Base-by-base conservation (phyloP, 306 rosid genomes). In the Datisca glomerata region DNA sequence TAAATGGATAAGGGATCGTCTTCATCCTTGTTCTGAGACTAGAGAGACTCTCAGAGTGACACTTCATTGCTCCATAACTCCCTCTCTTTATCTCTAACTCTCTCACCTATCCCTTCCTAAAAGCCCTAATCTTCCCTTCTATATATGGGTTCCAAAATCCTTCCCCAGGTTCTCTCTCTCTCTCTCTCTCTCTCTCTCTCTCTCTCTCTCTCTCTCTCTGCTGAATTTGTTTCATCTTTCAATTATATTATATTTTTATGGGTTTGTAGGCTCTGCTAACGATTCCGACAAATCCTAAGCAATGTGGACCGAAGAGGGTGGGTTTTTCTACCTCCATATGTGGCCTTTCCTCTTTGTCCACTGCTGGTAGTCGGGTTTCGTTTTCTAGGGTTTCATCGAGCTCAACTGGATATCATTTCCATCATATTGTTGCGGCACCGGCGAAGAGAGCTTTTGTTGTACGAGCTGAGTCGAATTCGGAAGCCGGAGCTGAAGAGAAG, bases 131-230 rank as follows among this genome's bases (percentile, higher is more conserved):
- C 48, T 13, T 47, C 45, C 22, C 27, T 52, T 5, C 13, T 15
- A 24, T 7, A 55, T 40, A 81, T 81, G 92, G 92, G 71, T 34
- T 66, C 92, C 47, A 86, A 68, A 58, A 64, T 79, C 60, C 62
- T 76, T 24, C 76, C 81, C 43, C 94, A 83, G 96, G 96, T 81
- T 47, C 51, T 59, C 23, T 49, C 46, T 33, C 53, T 16, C 13
- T 35, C 14, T 63, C 28, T 10, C 41, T 32, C 34, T 28, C 20
- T 45, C 0, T 16, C 0, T 5, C 0, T 64, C 4, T 18, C 24
- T 13, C 35, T 7, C 7, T 21, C 17, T n/a, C 8, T 27, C 4
- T n/a, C 31, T 16, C 47, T 18, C 39, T 38, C 1, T 12, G 29
- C 28, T n/a, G 16, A 6, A 11, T 29, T 14, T 42, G 31, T 4